A percentile compares a stretch with the other conserved stretches of the same genome.
phyloP scores from a whole-genome alignment of 352 stramenopile genomes.

The Thalassiosira mediterranea region DNA sequence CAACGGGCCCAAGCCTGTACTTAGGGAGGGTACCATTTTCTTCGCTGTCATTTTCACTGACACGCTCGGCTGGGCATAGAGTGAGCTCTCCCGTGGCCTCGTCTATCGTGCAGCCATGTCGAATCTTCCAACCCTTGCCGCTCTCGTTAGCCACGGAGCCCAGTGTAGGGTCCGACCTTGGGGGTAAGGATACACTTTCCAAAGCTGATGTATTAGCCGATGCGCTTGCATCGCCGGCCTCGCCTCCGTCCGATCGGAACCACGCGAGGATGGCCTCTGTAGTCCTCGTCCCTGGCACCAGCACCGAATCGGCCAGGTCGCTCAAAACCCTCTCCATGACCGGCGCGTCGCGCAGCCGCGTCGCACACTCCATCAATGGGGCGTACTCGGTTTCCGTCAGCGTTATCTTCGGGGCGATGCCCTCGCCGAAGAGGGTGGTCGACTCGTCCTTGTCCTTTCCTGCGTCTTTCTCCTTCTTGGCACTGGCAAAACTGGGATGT shows the following conservation, averaged over 20 bases:
- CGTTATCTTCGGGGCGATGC: constrained; percentile 54
- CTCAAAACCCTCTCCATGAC: constrained; percentile 72
- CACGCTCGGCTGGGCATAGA: constrained; percentile 25
- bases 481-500: constrained; percentile 12
- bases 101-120: constrained; percentile 57
- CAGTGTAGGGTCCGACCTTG: constrained; percentile 20
- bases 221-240: background rate
- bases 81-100: constrained; percentile 39
- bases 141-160: constrained; percentile 34
- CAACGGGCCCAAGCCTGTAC: constrained; percentile 60
- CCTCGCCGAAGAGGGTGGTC: constrained; percentile 46
- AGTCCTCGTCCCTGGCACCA: constrained; percentile 65
- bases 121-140: constrained; percentile 51
- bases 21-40: background rate
- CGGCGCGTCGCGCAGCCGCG: constrained; percentile 29
- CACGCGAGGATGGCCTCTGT: constrained; percentile 64
- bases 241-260: constrained; percentile 55
- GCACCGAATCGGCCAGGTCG: constrained; percentile 73
- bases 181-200: constrained; percentile 43
- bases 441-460: constrained; percentile 2
- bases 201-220: constrained; percentile 23
- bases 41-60: constrained; percentile 12
- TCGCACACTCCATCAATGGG: constrained; percentile 61
- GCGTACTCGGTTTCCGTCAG: constrained; percentile 75
- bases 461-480: constrained; percentile 5